phyloP scores from a whole-genome alignment of 208 protist species.

The Leishmania aethiopica region DNA sequence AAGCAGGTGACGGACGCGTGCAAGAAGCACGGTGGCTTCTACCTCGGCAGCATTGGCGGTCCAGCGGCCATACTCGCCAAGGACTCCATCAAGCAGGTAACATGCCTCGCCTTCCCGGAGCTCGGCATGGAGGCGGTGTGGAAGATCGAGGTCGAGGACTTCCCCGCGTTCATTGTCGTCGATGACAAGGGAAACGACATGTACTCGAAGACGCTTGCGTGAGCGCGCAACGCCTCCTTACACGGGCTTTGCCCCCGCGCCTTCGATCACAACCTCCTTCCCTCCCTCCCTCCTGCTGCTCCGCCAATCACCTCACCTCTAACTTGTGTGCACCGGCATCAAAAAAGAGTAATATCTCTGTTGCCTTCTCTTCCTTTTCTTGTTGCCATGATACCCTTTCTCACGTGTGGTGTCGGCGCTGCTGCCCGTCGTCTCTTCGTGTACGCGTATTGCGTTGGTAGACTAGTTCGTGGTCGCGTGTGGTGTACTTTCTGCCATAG shows the following conservation, averaged over 20 bases:
- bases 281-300: neutral
- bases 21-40: constrained; percentile 97
- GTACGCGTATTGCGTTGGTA: neutral
- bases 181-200: constrained; percentile 98
- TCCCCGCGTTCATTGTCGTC: constrained; percentile 97
- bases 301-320: too few relatives aligned
- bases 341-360: too few relatives aligned
- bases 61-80: constrained; percentile 94
- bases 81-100: constrained; percentile 94
- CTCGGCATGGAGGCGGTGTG: constrained; percentile 94
- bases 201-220: constrained; percentile 82
- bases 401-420: neutral
- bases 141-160: constrained; percentile 96
- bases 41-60: constrained; percentile 97
- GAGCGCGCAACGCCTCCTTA: neutral
- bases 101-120: constrained; percentile 92
- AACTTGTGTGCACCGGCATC: too few relatives aligned
- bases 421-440: neutral
- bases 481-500: neutral
- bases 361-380: neutral
- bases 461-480: neutral
- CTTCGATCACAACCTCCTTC: neutral
- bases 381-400: neutral
- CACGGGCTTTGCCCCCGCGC: too few relatives aligned
- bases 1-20: constrained; percentile 93